Base-by-base conservation (phyloP, 768 basidiomycete genomes). In the Pleurotus tuoliensis region DNA sequence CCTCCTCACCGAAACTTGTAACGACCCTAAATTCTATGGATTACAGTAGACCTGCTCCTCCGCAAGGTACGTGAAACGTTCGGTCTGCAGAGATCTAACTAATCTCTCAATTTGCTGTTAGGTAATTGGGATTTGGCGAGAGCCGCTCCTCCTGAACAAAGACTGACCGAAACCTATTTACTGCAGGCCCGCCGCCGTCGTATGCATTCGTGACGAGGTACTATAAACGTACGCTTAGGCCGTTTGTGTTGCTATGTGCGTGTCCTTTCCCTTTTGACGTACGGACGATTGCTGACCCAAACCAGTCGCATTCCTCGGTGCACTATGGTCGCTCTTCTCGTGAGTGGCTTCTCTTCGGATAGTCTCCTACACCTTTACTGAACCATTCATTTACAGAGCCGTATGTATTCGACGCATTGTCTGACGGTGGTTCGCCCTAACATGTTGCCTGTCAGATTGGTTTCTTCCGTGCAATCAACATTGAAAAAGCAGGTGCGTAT, bases 261-360 rank as follows among this genome's bases (percentile, higher is more conserved):
- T 62, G 4, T 13, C 11, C 5, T 50, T 8, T 24, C 9, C n/a
- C 39, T 49, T 3, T 5, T 39, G 46, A 5, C 30, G 8, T n/a
- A 9, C 6, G 22, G 41, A 9, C 15, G 20, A 46, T 34, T 55
- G 61, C 25, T 56, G 22, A 34, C 68, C 38, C 54, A 37, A 13
- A 13, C 3, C 56, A 81, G 80, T 72, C 48, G 72, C 78, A 1
- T 58, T 78, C 44, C 30, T 86, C 20, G 74, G 72, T 20, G 81
- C 78, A 5, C 55, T 90, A 13, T 91, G 87, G 84, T 63, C 80
- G 20, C 69, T 91, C 7, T 69, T 82, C 58, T 80, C 80, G 89
- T 90, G 67, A 69, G 88, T 77, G 15, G 45, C 0, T n/a, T 38
- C 1, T 12, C 52, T 6, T 22, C 18, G 41, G 20, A 4, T 52